Percentiles rank a stretch among this genome's conserved stretches.
Evolutionary conservation across 495 filamentous ascomycete species (phyloP).

Genomic region (Penicillium coffeae): DNA sequence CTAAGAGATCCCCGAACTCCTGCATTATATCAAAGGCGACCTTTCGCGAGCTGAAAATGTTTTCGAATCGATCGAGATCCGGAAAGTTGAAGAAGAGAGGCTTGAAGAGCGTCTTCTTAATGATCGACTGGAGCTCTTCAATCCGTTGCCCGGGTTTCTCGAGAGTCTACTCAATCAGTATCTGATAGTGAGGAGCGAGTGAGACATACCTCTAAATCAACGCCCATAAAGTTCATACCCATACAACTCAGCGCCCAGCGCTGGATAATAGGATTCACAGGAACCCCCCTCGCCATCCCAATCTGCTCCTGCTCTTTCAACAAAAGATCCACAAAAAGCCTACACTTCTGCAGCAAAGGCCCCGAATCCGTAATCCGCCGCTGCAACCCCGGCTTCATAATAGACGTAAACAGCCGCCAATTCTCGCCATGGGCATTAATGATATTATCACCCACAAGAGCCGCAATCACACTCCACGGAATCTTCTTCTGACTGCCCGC

Average conservation of each 20-base stretch:
- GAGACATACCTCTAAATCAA: slow-evolving; percentile 23
- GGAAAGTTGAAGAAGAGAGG: slow-evolving; percentile 40
- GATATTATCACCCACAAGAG: slow-evolving; percentile 37
- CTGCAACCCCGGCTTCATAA: slow-evolving; percentile 40
- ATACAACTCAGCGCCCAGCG: slow-evolving; percentile 28
- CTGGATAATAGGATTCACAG: slow-evolving; percentile 23
- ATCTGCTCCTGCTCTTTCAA: slow-evolving; percentile 6
- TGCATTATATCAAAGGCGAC: slow-evolving; percentile 24
- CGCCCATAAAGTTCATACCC: slow-evolving; percentile 21
- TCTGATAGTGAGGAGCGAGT: too few species aligned
- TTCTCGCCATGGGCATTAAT: slow-evolving; percentile 31
- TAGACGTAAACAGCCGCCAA: slow-evolving; percentile 31
- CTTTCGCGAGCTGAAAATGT: slow-evolving; percentile 22
- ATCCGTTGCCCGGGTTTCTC: slow-evolving; percentile 19
- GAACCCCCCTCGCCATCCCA: neutral
- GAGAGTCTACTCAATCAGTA: slow-evolving; percentile 1
- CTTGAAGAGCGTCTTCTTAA: slow-evolving; percentile 34
- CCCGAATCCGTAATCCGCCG: slow-evolving; percentile 21
- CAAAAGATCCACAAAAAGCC: slow-evolving; percentile 19
- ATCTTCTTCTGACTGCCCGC: slow-evolving; percentile 47
- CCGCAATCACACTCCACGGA: slow-evolving; percentile 37
- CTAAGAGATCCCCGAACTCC: slow-evolving; percentile 27
- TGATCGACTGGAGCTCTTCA: slow-evolving; percentile 26
- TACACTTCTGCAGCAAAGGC: slow-evolving; percentile 18
- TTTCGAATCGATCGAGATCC: slow-evolving; percentile 27